Evolutionary conservation across 2,329 filamentous ascomycete genomes (phyloP), one percentile per base, ranked within the genome.

Genomic region (Fusarium floridanum): DNA sequence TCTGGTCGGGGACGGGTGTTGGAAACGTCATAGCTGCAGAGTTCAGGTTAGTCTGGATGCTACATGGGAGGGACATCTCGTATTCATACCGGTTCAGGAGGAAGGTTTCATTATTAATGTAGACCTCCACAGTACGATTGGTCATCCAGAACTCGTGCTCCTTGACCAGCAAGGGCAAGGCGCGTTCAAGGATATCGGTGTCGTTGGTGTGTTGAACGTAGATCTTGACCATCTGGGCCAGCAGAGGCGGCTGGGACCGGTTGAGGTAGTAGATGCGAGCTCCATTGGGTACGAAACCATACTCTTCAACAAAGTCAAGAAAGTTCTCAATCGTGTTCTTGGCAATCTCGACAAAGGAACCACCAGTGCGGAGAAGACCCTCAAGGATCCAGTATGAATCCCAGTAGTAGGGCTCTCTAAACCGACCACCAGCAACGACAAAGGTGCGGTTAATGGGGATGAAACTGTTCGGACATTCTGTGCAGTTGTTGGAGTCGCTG

Each of bases 361-460:
- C 91, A 17, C 90, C 87, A 0, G 91, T 93, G 56, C 91, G 87
- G 37, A 93, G 82, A 27, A 93, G 84, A 27, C 91, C 91, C 81
- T 92, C 88, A 56, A 93, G 76, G 59, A 93, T 91, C 91, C 90
- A 92, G 83, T 89, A 93, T 36, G 90, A 91, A 80, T 93, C 91
- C 91, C 91, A 93, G 80, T 93, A 93, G 79, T 93, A 93, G 2
- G 90, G 87, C 81, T 93, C 91, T 37, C 91, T 86, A 84, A 93
- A 93, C 34, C 91, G 89, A n/a, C 91, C 91, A 14, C 91, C 91
- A 5, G 91, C 91, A 17, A 93, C 88, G n/a, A 93, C 90, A 77
- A 93, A 93, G 4, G 90, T 91, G 67, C 90, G 88, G 76, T 91
- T 92, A 68, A 93, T 79, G 8, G 91, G 89, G 66, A 93, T 89